Conservation (phyloP, 768 basidiomycete genomes). For the Tulasnella sp. region DNA sequence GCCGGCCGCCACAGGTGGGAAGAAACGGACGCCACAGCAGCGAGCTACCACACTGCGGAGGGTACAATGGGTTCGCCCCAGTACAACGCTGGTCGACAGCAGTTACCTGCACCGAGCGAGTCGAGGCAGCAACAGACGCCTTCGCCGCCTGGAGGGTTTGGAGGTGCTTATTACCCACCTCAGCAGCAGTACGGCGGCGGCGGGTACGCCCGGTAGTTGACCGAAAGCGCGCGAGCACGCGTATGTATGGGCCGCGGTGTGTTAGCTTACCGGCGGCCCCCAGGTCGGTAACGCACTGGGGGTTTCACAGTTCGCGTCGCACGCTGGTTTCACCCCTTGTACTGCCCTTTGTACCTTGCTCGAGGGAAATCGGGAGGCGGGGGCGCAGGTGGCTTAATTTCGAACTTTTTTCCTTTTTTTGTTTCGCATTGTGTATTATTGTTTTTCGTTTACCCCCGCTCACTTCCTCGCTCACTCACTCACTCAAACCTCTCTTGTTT, state of each 20-base stretch:
- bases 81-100: background rate
- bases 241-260: too few relatives aligned
- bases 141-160: background rate
- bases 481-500: background rate
- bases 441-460: background rate
- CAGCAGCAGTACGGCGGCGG: background rate
- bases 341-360: background rate
- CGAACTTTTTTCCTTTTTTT: background rate
- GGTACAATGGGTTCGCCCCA: background rate
- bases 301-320: background rate
- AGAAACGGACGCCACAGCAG: slow-evolving; percentile 2
- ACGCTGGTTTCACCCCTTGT: background rate
- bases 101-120: background rate
- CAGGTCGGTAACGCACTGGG: background rate
- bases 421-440: background rate
- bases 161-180: background rate
- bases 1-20: background rate
- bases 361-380: background rate
- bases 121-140: background rate
- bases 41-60: slow-evolving; percentile 16
- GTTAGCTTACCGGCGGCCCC: too few relatives aligned
- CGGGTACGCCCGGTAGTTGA: background rate
- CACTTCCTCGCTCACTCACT: slow-evolving; percentile 5
- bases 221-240: background rate
- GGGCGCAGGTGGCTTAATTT: background rate